phyloP scores from a whole-genome alignment of 371 early-diverging fungal genomes.

The Syncephalis plumigaleata region DNA sequence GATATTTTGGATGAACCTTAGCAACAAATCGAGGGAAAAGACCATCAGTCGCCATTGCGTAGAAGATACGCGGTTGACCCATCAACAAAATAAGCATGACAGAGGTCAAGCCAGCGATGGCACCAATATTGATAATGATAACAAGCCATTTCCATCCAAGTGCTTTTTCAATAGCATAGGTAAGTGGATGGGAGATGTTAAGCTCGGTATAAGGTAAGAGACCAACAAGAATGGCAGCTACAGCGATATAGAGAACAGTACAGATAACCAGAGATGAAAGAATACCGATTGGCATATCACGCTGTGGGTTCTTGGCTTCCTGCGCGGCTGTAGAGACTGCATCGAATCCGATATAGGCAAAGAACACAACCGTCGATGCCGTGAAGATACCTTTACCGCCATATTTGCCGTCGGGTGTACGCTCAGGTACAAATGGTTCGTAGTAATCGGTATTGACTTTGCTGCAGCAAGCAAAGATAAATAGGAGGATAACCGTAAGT shows the following conservation, averaged over 20 bases:
- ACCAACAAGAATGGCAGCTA: constrained; percentile 55
- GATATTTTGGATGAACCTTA: constrained; percentile 20
- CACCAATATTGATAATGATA: constrained; percentile 52
- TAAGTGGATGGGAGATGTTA: constrained; percentile 34
- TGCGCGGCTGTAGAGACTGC: constrained; percentile 74
- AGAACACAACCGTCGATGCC: constrained; percentile 68
- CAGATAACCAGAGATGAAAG: constrained; percentile 54
- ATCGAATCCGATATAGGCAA: constrained; percentile 82
- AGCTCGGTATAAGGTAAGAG: constrained; percentile 37
- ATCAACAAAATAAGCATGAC: constrained; percentile 57
- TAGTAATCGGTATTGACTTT: constrained; percentile 53
- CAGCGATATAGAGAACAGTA: constrained; percentile 61
- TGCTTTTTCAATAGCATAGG: constrained; percentile 34
- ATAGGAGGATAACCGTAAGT: constrained; percentile 50
- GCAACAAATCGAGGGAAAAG: constrained; percentile 18
- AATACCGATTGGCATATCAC: constrained; percentile 79
- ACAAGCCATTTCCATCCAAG: constrained; percentile 46
- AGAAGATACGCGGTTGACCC: constrained; percentile 78
- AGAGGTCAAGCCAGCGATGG: constrained; percentile 57
- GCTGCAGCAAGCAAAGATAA: constrained; percentile 46
- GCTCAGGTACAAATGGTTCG: constrained; percentile 59
- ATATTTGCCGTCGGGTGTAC: constrained; percentile 27
- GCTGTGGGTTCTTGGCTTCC: constrained; percentile 64
- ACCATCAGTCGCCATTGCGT: constrained; percentile 48
- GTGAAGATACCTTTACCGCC: constrained; percentile 55